A percentile compares a stretch with the other conserved stretches of the same genome.
Conservation (phyloP, 1,284 basidiomycete genomes). For the Irpex lacteus region DNA sequence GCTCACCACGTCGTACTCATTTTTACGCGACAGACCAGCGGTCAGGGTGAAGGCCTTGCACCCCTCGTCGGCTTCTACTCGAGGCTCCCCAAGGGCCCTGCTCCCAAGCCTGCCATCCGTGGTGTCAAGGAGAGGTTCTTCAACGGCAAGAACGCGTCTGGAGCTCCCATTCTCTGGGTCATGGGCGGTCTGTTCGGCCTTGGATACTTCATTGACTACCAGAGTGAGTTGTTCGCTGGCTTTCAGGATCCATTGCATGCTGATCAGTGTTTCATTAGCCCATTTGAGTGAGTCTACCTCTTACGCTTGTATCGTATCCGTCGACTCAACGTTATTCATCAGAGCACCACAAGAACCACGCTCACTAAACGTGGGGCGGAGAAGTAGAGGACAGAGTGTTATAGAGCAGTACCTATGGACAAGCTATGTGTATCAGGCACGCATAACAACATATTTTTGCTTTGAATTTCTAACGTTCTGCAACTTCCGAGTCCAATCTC, state of each 20-base stretch:
- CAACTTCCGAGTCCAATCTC: no score
- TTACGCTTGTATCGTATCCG: slow-evolving; percentile 18
- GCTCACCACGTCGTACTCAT: background rate
- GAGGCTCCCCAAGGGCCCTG: slow-evolving; percentile 81
- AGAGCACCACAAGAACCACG: slow-evolving; percentile 90
- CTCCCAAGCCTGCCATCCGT: slow-evolving; percentile 56
- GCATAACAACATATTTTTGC: slow-evolving; percentile 8
- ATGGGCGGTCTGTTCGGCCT: slow-evolving; percentile 79
- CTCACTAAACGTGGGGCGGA: slow-evolving; percentile 47
- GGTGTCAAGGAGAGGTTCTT: slow-evolving; percentile 82
- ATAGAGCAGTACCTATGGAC: slow-evolving; percentile 11
- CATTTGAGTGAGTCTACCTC: slow-evolving; percentile 63
- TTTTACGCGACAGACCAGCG: slow-evolving; percentile 31
- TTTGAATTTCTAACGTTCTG: background rate
- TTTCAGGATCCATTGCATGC: background rate
- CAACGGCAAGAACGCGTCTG: slow-evolving; percentile 83
- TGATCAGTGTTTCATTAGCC: slow-evolving; percentile 42
- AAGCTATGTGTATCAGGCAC: slow-evolving; percentile 11
- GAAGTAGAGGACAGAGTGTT: slow-evolving; percentile 3
- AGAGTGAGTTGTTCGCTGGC: slow-evolving; percentile 60
- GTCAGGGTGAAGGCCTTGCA: slow-evolving; percentile 76
- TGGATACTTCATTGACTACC: slow-evolving; percentile 89
- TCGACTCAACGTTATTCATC: slow-evolving; percentile 16
- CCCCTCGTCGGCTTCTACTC: slow-evolving; percentile 94
- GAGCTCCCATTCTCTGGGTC: slow-evolving; percentile 68